Evolutionary conservation across 129 eudicot genomes (phyloP), one percentile per base, ranked within the genome.

Genomic region (Lonicera japonica): DNA sequence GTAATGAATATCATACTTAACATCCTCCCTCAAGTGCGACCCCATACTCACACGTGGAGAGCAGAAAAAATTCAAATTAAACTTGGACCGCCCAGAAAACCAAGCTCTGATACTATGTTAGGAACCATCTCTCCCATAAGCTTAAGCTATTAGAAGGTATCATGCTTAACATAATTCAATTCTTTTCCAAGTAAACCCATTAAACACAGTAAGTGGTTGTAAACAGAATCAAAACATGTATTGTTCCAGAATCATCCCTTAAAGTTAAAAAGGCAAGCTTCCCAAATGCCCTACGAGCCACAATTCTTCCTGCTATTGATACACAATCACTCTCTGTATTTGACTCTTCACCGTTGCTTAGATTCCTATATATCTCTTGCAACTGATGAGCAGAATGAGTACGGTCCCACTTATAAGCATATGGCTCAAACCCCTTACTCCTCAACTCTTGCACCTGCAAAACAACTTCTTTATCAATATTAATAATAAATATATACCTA

Each of bases 221-320:
- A 4, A 61, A 41, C 51, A 61, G 29, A 43, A 61, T 22, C n/a
- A 20, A n/a, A 54, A 89, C 97, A 89, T 90, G 99, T 66, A 94
- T 85, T 60, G 87, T 88, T 15, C 99, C 99, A 39, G 99, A 88
- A 65, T 88, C 96, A 79, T 94, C 99, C 70, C 95, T 86, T 68
- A 94, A 73, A 59, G 99, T 88, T 36, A 94, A 66, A 77, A 94
- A 94, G 0, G 99, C 99, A 16, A 94, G 96, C 81, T 88, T 94
- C 22, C 99, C 99, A 66, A 94, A 94, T 52, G 99, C 95, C 65
- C 99, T 77, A 20, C 96, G 96, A 43, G 95, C 91, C 71, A 94
- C 88, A 65, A 94, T 88, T 73, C 99, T 76, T 50, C 99, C 99
- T 14, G 99, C 79, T 41, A 94, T 80, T 1, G 99, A 88, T 20